Evolutionary conservation across 2,329 filamentous ascomycete genomes (phyloP).

Genomic region (Dothideomycetidae sp.): DNA sequence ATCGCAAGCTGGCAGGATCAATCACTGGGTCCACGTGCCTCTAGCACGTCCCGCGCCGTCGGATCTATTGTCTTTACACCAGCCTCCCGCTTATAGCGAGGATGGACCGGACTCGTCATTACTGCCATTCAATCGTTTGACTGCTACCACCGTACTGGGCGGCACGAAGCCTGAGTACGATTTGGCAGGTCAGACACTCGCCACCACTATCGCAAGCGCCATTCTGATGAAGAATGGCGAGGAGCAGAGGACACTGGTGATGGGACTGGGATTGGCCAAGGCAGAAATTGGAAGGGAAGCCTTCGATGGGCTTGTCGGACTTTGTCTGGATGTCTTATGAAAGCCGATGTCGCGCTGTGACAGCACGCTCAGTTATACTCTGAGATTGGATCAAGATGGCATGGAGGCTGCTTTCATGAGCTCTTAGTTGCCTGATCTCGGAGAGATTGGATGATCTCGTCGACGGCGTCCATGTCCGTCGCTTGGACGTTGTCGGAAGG

Average conservation of each 20-base stretch:
- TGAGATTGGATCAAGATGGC: no score
- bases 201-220: conserved; percentile 73
- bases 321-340: conserved; percentile 14
- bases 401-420: no score
- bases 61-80: conserved; percentile 45
- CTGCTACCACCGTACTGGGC: conserved; percentile 74
- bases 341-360: neutral
- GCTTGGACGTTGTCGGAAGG: conserved; percentile 52
- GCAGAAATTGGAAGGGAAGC: conserved; percentile 25
- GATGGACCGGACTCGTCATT: conserved; percentile 30
- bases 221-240: conserved; percentile 56
- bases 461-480: conserved; percentile 72
- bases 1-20: conserved; percentile 68
- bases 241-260: conserved; percentile 44
- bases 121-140: conserved; percentile 68
- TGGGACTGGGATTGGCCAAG: conserved; percentile 43
- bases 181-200: conserved; percentile 65
- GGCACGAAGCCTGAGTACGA: conserved; percentile 71
- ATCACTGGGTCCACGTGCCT: conserved; percentile 89
- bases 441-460: conserved; percentile 30
- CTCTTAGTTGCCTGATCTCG: conserved; percentile 16
- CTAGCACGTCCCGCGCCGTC: conserved; percentile 49
- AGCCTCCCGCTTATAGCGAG: conserved; percentile 38
- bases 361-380: no score
- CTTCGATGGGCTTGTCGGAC: conserved; percentile 26